Evolutionary conservation across 2,329 filamentous ascomycete genomes (phyloP), one percentile per base, ranked within the genome.

Genomic region (Trichocomaceae sp.): DNA sequence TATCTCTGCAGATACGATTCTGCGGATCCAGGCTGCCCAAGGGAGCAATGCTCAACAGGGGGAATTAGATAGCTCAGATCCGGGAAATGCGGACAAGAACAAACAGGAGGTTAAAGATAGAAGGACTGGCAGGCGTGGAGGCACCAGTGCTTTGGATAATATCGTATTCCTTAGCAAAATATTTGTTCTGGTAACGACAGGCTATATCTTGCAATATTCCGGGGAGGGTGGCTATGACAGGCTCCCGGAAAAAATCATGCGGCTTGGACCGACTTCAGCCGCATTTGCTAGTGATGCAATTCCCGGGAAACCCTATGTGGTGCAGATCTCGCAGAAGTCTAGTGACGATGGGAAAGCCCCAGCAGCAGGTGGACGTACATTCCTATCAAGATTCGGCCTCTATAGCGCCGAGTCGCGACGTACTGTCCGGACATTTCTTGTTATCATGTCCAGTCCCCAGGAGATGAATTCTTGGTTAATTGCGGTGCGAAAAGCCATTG

Each of bases 1-100:
- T 1, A 72, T 86, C 10, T 82, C 86, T 1, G 80, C 86, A 1
- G 90, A 95, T 58, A 72, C 80, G 1, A 81, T 93, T 47, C 68
- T 90, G 50, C 82, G 85, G 57, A 72, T 81, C 59, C 78, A 71
- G 47, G 64, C 64, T 17, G 66, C 66, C 9, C 64, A 61, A 22
- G 62, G 62, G 17, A 42, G 17, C 12, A 62, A 48, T 54, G 48
- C 7, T 41, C 42, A 5, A 58, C 61, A 15, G 52, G 59, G 31
- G 10, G 52, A 57, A 51, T 19, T 1, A 10, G 52, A 57, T 13
- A 50, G 59, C 17, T 59, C 64, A 35, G 64, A 61, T 50, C 26
- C 60, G 31, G 58, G 62, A 7, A 55, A 57, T 37, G 60, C 41
- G 22, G 45, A 66, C 19, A 69, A 65, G 56, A 68, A 64, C 57